These are phyloP conservation scores for Gentiana macrophylla DNA, from an alignment of 257 asterid genomes.

Conservation along the genomic window DNA sequence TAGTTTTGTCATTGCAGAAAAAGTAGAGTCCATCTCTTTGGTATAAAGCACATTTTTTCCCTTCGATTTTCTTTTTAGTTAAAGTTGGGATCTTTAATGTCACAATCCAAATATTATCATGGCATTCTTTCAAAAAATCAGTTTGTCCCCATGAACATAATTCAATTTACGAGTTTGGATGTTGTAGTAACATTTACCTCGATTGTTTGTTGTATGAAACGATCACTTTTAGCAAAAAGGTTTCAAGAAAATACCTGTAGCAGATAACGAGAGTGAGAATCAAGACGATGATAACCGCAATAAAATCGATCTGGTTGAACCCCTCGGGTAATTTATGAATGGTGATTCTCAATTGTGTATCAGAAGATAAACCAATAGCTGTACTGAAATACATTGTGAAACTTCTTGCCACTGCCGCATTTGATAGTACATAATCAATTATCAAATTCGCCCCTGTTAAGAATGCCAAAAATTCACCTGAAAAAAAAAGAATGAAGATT, in stretches of 20 bases:
- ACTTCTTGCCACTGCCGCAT: constrained; percentile 94
- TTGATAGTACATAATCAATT: constrained; percentile 77
- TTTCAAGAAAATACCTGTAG: constrained; percentile 41
- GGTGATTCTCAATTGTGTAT: constrained; percentile 38
- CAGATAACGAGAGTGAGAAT: constrained; percentile 70
- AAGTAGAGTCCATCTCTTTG: too few species aligned
- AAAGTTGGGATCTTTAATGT: too few species aligned
- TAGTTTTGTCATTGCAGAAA: too few species aligned
- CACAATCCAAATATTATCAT: too few species aligned
- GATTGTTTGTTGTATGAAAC: neutral
- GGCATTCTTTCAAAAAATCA: neutral
- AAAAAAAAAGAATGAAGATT: neutral
- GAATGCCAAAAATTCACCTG: constrained; percentile 77
- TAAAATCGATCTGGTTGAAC: constrained; percentile 62
- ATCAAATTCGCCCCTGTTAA: constrained; percentile 79
- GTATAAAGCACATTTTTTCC: too few species aligned
- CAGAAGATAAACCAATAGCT: constrained; percentile 46
- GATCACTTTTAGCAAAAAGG: neutral
- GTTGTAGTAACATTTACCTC: neutral
- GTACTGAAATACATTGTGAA: constrained; percentile 74
- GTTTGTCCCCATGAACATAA: neutral
- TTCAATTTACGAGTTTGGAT: neutral
- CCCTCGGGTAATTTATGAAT: constrained; percentile 52
- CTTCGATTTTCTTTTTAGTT: too few species aligned
- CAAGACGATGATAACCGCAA: constrained; percentile 68